Percentiles rank a stretch among this genome's conserved stretches.
Evolutionary conservation across 371 early-diverging fungal genomes (phyloP).

Genomic region (Mortierella sp.): DNA sequence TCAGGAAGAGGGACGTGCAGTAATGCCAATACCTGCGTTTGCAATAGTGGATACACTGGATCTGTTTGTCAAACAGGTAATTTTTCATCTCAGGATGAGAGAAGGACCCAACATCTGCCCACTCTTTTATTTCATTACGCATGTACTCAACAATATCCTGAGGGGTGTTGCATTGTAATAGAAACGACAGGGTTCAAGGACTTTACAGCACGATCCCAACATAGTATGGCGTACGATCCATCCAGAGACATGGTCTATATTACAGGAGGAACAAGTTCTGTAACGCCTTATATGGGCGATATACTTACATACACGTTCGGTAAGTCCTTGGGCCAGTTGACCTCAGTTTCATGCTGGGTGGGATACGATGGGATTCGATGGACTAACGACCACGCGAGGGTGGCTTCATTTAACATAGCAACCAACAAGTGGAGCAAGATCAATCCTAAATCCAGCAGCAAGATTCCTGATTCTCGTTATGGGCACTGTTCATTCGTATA

Average conservation of each 20-base stretch:
- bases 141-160: too few species aligned
- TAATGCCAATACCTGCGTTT: constrained; percentile 11
- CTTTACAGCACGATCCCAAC: constrained; percentile 46
- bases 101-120: too few species aligned
- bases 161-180: not conserved
- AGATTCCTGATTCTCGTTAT: constrained; percentile 22
- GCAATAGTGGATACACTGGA: constrained; percentile 23
- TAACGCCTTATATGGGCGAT: constrained; percentile 9
- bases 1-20: constrained; percentile 34
- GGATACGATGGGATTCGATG: too few species aligned
- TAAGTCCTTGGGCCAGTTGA: too few species aligned
- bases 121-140: too few species aligned
- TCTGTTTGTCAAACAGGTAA: constrained; percentile 48
- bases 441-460: not conserved
- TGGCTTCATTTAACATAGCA: not conserved
- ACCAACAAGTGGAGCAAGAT: constrained; percentile 40
- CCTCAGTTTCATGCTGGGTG: too few species aligned
- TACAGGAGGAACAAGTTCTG: constrained; percentile 34
- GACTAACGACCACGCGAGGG: not conserved
- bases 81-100: too few species aligned
- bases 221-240: constrained; percentile 47
- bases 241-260: constrained; percentile 45
- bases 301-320: constrained; percentile 35
- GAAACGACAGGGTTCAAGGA: constrained; percentile 28
- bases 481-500: constrained; percentile 45